Base-by-base conservation (phyloP, 2,329 filamentous ascomycete species). In the Pleurostoma richardsiae region DNA sequence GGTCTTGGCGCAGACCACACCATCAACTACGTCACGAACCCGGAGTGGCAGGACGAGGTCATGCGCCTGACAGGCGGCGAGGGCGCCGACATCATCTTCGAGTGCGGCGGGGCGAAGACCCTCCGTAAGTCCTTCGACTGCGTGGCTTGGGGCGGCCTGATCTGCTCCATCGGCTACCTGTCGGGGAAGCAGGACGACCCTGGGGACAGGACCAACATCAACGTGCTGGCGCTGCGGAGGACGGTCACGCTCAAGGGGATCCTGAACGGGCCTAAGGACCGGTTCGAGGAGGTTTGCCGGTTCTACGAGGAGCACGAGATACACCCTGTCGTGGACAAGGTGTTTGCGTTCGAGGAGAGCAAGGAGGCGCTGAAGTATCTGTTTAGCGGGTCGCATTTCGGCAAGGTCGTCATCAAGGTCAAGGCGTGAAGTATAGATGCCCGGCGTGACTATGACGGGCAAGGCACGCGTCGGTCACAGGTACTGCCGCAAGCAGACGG, bases 211-310 rank as follows among this genome's bases (percentile, higher is more conserved):
- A 60, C 73, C 29, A 81, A 83, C 52, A 73, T 76, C 8, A 84
- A 83, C 52, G 60, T 84, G 10, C 62, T 68, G 5, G 66, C 67
- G 6, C 47, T 65, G 4, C 51, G 56, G 39, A 51, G 62, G 33
- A 68, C 71, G 44, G 62, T 65, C 33, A 68, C 65, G 8, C 52
- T 67, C 44, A 70, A 67, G 54, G 63, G 80, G 0, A 76, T 83
- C 6, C 52, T 81, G 30, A 82, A 83, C 56, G 80, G 80, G 0
- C 78, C 79, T 0, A 73, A 71, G 52, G 77, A 80, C 51, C 65
- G 73, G 39, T 76, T 51, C 6, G 42, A 51, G 42, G 49, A 51
- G 36, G 36, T 47, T 29, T 45, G 42, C 28, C 44, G 30, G 4
- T 51, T 67, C 30, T 69, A 70, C 46, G 59, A 66, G 30, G 48